These are phyloP conservation scores for Nicotiana otophora DNA, from an alignment of 257 asterid species.

Conservation along the genomic window DNA sequence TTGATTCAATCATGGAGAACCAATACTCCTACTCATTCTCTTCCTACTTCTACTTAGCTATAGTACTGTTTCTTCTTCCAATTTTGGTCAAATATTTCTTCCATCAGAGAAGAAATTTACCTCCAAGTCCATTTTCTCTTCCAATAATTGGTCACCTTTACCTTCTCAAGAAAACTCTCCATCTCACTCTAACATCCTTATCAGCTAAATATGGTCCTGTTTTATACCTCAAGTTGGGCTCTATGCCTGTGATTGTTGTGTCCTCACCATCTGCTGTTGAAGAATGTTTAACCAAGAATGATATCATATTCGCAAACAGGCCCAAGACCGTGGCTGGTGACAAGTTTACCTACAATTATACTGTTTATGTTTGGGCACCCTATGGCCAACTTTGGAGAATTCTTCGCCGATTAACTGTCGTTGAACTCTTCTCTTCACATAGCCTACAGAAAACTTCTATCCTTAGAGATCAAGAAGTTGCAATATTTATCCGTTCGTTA, in stretches of 20 bases:
- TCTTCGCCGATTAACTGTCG: constrained; percentile 28
- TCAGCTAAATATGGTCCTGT: constrained; percentile 40
- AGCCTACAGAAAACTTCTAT: constrained; percentile 32
- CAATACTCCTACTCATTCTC: not conserved
- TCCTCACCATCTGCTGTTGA: constrained; percentile 48
- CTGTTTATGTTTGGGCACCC: constrained; percentile 18
- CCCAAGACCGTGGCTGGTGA: constrained; percentile 35
- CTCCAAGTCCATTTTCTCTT: constrained; percentile 42
- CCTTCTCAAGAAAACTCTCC: not conserved
- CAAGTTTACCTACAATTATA: constrained; percentile 32
- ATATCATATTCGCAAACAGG: constrained; percentile 39
- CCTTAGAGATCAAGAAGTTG: constrained; percentile 30
- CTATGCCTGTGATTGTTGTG: constrained; percentile 25
- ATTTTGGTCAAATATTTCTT: constrained; percentile 13
- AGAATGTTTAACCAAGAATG: constrained; percentile 26
- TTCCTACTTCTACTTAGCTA: not conserved
- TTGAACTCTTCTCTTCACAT: constrained; percentile 35
- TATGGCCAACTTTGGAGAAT: constrained; percentile 44
- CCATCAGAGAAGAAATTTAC: constrained; percentile 15
- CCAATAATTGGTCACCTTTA: constrained; percentile 30
- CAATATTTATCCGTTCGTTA: constrained; percentile 19
- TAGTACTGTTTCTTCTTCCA: not conserved
- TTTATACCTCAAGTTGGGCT: constrained; percentile 36
- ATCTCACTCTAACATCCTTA: constrained; percentile 8
- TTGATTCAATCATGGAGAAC: constrained; percentile 8